Percentiles rank a stretch among this genome's conserved stretches.
These are phyloP conservation scores for Fraxinus excelsior DNA, from an alignment of 257 asterid genomes.

Conservation along the genomic window DNA sequence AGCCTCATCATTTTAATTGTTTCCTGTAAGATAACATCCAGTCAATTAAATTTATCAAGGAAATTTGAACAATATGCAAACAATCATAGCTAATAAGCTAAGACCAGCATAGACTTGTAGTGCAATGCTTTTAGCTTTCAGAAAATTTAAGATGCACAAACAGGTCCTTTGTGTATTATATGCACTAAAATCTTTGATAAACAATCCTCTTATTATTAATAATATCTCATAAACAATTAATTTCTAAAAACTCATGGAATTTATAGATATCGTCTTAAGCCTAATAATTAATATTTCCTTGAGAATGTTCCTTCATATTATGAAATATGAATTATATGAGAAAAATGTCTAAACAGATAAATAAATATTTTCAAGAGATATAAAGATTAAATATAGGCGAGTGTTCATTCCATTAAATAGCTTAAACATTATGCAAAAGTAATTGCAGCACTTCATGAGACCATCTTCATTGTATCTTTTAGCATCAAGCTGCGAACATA, in stretches of 20 bases:
- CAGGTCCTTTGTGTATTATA: not conserved
- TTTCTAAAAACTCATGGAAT: not conserved
- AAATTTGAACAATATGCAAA: not conserved
- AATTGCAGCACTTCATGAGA: no score
- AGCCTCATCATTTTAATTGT: constrained; percentile 67
- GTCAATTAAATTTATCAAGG: constrained; percentile 16
- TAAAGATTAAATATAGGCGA: not conserved
- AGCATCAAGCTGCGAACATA: not conserved
- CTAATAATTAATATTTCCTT: not conserved
- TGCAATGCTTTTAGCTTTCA: not conserved
- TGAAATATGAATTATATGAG: not conserved
- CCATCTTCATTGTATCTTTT: no score
- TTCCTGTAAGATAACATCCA: constrained; percentile 42
- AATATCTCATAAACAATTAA: not conserved
- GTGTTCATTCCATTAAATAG: not conserved
- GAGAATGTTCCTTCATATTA: not conserved
- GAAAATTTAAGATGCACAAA: not conserved
- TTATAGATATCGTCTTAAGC: not conserved
- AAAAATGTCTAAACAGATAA: not conserved
- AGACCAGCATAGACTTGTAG: not conserved
- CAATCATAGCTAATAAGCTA: not conserved
- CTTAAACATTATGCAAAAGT: not conserved
- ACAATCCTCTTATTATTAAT: not conserved
- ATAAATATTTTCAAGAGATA: not conserved
- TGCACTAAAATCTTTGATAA: not conserved